Evolutionary conservation across 2,329 filamentous ascomycete genomes (phyloP).

Genomic region (Diaporthe sp.): DNA sequence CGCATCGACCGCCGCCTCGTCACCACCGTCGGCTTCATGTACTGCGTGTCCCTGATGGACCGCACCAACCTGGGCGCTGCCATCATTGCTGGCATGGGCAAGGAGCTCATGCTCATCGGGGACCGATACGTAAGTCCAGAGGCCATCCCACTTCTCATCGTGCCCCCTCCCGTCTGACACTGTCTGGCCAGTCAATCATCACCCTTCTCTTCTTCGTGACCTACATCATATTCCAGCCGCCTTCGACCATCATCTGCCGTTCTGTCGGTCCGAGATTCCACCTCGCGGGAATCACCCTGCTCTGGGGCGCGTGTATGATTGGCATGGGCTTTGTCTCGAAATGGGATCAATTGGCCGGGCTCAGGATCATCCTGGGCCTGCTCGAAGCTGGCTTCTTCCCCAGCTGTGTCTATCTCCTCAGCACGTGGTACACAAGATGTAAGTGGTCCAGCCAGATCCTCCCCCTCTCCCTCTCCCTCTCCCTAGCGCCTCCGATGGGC

Average conservation of each 20-base stretch:
- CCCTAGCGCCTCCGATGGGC: neutral
- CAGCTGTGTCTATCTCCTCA: constrained; percentile 76
- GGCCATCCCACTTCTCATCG: neutral
- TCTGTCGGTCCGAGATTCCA: constrained; percentile 72
- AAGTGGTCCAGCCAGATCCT: constrained; percentile 41
- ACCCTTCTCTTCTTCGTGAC: constrained; percentile 77
- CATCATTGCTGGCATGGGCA: constrained; percentile 73
- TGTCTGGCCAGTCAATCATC: constrained; percentile 27
- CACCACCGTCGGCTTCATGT: constrained; percentile 71
- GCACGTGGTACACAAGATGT: constrained; percentile 78
- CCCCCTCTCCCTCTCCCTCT: no score
- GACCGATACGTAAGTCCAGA: constrained; percentile 54
- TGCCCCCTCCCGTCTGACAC: neutral
- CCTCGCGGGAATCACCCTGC: constrained; percentile 62
- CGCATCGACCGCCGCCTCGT: constrained; percentile 76
- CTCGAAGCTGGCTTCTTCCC: constrained; percentile 80
- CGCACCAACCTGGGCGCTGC: constrained; percentile 80
- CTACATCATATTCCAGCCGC: constrained; percentile 78
- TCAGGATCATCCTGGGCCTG: constrained; percentile 69
- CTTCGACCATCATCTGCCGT: constrained; percentile 75
- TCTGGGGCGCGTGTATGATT: constrained; percentile 72
- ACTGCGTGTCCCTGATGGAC: constrained; percentile 83
- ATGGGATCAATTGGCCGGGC: constrained; percentile 62
- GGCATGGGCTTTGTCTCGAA: constrained; percentile 71
- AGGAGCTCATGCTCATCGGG: constrained; percentile 57